These are phyloP conservation scores for Pichia pseudocactophila DNA, from an alignment of 805 yeast species.

Conservation along the genomic window DNA sequence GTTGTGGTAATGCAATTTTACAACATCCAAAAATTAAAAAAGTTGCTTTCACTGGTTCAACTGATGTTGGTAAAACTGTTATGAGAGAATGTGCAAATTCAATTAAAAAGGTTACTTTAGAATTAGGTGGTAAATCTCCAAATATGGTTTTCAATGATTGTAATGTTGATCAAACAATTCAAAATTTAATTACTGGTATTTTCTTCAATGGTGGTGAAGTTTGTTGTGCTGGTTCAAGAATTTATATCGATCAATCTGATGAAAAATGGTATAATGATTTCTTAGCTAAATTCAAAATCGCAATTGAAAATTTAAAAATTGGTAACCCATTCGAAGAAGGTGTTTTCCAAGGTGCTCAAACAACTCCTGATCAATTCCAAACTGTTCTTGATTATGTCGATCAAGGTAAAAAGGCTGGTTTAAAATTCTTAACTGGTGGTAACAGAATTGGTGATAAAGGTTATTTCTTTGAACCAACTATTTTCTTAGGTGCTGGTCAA, in stretches of 20 bases:
- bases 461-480: slow-evolving; percentile 57
- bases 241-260: slow-evolving; percentile 62
- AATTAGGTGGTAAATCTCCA: slow-evolving; percentile 79
- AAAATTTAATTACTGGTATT: slow-evolving; percentile 51
- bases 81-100: slow-evolving; percentile 52
- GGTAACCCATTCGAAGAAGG: slow-evolving; percentile 69
- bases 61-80: slow-evolving; percentile 59
- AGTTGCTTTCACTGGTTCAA: slow-evolving; percentile 72
- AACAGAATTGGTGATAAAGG: slow-evolving; percentile 49
- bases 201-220: slow-evolving; percentile 74
- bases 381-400: slow-evolving; percentile 62
- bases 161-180: slow-evolving; percentile 53
- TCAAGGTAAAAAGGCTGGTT: slow-evolving; percentile 60
- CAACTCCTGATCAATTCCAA: slow-evolving; percentile 58
- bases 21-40: slow-evolving; percentile 47
- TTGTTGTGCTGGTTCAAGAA: slow-evolving; percentile 77
- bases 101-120: slow-evolving; percentile 61
- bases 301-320: slow-evolving; percentile 52
- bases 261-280: slow-evolving; percentile 44
- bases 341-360: slow-evolving; percentile 71
- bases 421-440: slow-evolving; percentile 54
- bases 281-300: slow-evolving; percentile 47
- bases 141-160: slow-evolving; percentile 62
- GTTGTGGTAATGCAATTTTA: slow-evolving; percentile 49
- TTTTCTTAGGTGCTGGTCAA: slow-evolving; percentile 45